phyloP scores from a whole-genome alignment of 2,329 filamentous ascomycete genomes.

The Knufia fluminis region DNA sequence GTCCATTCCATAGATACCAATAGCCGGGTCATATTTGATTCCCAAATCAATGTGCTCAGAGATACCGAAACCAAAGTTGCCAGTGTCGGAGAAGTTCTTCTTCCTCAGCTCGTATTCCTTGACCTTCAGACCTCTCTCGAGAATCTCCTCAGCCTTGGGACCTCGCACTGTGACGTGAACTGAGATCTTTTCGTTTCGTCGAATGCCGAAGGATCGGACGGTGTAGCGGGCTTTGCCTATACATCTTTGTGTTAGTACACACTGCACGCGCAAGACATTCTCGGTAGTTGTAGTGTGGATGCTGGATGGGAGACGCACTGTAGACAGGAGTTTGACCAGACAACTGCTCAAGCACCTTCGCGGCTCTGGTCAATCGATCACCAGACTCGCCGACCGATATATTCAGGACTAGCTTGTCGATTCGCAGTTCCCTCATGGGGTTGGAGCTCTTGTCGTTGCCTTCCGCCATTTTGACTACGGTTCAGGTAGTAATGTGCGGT shows the following conservation, averaged over 20 bases:
- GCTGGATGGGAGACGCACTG: constrained; percentile 63
- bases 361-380: constrained; percentile 99
- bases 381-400: constrained; percentile 99
- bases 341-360: constrained; percentile 99
- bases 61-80: constrained; percentile 99
- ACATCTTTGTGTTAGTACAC: constrained; percentile 13
- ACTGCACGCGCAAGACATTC: no score
- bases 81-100: constrained; percentile 99
- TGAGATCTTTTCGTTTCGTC: constrained; percentile 99
- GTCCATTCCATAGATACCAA: constrained; percentile 99
- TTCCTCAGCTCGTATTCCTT: constrained; percentile 99
- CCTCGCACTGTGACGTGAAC: constrained; percentile 99
- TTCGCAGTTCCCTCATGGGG: constrained; percentile 99
- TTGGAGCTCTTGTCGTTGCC: constrained; percentile 71
- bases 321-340: constrained; percentile 99
- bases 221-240: constrained; percentile 99
- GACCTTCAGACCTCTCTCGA: constrained; percentile 99
- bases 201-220: constrained; percentile 99
- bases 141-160: constrained; percentile 98
- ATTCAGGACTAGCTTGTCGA: constrained; percentile 99
- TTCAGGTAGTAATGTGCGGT: constrained; percentile 18
- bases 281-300: no score
- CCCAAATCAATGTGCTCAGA: constrained; percentile 99
- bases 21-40: constrained; percentile 99
- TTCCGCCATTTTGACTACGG: constrained; percentile 48